phyloP scores from a whole-genome alignment of 371 early-diverging fungal genomes.

The Capillidium heterosporum region DNA sequence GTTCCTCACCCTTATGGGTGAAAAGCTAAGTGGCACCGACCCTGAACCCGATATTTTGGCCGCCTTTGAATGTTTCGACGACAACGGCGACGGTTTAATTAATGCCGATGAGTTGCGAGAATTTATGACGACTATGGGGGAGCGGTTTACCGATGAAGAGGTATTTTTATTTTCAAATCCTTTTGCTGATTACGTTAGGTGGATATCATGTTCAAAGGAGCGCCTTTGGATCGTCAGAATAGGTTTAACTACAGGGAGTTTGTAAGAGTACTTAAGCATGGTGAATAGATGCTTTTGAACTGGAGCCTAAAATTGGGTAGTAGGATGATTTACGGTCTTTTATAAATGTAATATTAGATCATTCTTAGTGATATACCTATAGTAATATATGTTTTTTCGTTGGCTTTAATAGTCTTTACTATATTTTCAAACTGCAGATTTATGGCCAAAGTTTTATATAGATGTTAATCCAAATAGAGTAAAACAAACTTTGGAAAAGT shows the following conservation, averaged over 20 bases:
- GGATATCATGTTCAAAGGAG: constrained; percentile 85
- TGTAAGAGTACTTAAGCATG: constrained; percentile 82
- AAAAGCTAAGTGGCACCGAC: constrained; percentile 68
- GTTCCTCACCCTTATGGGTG: constrained; percentile 88
- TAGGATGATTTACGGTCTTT: too few relatives aligned
- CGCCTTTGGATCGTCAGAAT: constrained; percentile 55
- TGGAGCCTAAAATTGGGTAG: too few relatives aligned
- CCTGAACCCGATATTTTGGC: constrained; percentile 67
- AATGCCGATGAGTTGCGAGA: constrained; percentile 63
- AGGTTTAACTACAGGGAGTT: constrained; percentile 83
- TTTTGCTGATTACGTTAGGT: constrained; percentile 25
- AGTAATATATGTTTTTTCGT: too few relatives aligned
- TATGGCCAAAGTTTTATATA: too few relatives aligned
- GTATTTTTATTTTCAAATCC: constrained; percentile 16
- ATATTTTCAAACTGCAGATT: too few relatives aligned
- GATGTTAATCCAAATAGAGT: too few relatives aligned
- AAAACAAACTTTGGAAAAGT: too few relatives aligned
- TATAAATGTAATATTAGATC: too few relatives aligned
- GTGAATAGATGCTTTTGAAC: constrained; percentile 54
- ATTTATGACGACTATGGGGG: constrained; percentile 77
- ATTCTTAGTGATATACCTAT: too few relatives aligned
- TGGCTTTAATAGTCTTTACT: too few relatives aligned
- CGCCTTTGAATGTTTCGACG: constrained; percentile 83
- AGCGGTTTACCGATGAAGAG: constrained; percentile 79
- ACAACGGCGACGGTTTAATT: constrained; percentile 55